A percentile compares a stretch with the other conserved stretches of the same genome.
Conservation (phyloP, 75 land plant species). For the Cupressus sempervirens region DNA sequence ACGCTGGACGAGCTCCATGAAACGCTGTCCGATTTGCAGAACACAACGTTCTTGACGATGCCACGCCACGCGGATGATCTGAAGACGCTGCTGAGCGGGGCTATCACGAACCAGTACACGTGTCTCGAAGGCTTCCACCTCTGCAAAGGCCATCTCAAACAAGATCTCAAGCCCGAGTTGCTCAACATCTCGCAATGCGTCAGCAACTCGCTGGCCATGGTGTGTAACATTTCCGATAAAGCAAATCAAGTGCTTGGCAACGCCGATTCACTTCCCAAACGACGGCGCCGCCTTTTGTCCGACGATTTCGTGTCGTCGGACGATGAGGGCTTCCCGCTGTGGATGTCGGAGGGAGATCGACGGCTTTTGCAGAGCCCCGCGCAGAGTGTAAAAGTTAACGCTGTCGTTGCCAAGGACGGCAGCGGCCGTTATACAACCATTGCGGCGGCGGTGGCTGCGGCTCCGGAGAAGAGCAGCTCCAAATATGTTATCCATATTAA, state of each 20-base stretch:
- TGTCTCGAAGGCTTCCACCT: constrained; percentile 55
- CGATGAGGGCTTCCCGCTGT: constrained; percentile 12
- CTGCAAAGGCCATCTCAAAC: constrained; percentile 10
- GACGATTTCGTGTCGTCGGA: background rate
- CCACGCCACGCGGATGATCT: background rate
- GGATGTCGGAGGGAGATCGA: constrained; percentile 29
- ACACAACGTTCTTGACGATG: background rate
- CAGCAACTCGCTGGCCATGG: constrained; percentile 46
- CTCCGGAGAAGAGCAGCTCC: constrained; percentile 12
- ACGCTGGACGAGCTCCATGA: constrained; percentile 29
- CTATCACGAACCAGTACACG: constrained; percentile 62
- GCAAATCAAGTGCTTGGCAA: background rate
- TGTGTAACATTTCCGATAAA: constrained; percentile 37
- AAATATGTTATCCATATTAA: constrained; percentile 22
- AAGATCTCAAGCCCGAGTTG: constrained; percentile 11
- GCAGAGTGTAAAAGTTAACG: constrained; percentile 12
- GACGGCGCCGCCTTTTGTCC: background rate
- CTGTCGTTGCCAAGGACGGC: constrained; percentile 60
- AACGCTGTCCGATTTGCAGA: constrained; percentile 19
- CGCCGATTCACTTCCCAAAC: background rate
- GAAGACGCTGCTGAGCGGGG: constrained; percentile 33
- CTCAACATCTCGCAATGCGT: constrained; percentile 22
- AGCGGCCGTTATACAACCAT: constrained; percentile 29
- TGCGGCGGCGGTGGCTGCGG: constrained; percentile 33
- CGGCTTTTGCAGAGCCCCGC: constrained; percentile 19